Base-by-base conservation (phyloP, 495 filamentous ascomycete genomes). In the Penicillium desertorum region DNA sequence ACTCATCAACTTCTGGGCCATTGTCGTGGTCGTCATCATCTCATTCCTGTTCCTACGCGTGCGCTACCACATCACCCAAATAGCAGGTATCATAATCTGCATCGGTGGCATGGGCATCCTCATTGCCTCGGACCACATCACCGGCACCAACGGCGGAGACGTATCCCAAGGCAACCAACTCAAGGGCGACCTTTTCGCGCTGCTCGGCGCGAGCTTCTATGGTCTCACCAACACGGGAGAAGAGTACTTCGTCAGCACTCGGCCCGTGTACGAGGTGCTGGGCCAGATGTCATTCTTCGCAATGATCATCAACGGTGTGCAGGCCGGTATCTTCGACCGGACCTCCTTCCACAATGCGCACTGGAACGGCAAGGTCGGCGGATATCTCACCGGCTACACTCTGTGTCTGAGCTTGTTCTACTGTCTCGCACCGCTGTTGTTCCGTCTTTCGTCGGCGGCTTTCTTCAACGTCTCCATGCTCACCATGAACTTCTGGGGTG, bases 1-100 rank as follows among this genome's bases (percentile, higher is more conserved):
- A 75, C 81, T 98, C 32, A 92, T 98, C 74, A 96, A 96, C 80
- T 98, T 98, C 82, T 98, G 94, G 93, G 88, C 92, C 62, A 98
- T 98, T 58, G 90, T 93, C 19, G 85, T 94, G 55, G 94, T 98
- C 27, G 91, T 98, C 25, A 68, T 87, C 58, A 72, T 97, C 63
- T 96, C 92, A 9, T 89, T 92, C 73, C 45, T 86, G 44, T 79
- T 96, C 67, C 82, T 98, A 23, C 78, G 77, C 36, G 94, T 98
- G 23, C 90, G 94, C 52, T 98, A 98, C 78, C 89, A 91, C 71
- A 72, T 80, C 62, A 80, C 88, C 23, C 95, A 98, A 74, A 83
- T 96, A 54, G 52, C 81, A 23, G 94, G 94, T 36, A 97, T 98
- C 68, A 62, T 96, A 34, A 79, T 96, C 75, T 96, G 91, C 76